Conservation (phyloP, 768 basidiomycete genomes). For the Coprinopsis strossmayeri region DNA sequence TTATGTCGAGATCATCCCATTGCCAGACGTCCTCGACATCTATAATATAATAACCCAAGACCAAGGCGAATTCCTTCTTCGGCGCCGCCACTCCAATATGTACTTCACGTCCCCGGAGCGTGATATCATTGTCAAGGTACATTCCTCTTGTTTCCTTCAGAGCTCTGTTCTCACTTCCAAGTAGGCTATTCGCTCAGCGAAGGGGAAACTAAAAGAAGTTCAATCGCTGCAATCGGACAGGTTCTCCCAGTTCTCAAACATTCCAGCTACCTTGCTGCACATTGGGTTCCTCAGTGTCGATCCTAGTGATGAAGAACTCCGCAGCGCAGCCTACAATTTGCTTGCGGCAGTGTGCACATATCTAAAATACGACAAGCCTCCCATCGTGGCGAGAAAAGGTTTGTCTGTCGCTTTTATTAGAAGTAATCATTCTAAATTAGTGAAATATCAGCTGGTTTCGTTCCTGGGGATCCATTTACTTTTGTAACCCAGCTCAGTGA, state of each 20-base stretch:
- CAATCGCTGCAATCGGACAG: conserved; percentile 51
- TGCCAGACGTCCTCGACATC: conserved; percentile 81
- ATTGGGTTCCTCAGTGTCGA: conserved; percentile 78
- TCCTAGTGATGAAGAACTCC: conserved; percentile 67
- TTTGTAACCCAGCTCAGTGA: conserved; percentile 67
- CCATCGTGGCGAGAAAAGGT: conserved; percentile 69
- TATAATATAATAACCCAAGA: conserved; percentile 77
- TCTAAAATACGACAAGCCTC: conserved; percentile 69
- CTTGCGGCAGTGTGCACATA: conserved; percentile 71
- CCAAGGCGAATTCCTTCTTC: conserved; percentile 71
- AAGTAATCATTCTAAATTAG: neutral
- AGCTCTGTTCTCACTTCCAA: conserved; percentile 3
- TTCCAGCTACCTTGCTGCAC: conserved; percentile 82
- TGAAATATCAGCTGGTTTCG: conserved; percentile 48
- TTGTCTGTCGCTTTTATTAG: neutral
- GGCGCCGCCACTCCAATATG: conserved; percentile 63
- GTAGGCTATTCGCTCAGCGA: conserved; percentile 71
- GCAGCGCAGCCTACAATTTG: conserved; percentile 73
- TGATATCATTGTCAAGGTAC: conserved; percentile 71
- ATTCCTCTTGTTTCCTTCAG: neutral
- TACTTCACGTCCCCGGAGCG: conserved; percentile 70
- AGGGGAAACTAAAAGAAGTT: conserved; percentile 57
- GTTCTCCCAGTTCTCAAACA: conserved; percentile 74
- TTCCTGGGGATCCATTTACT: conserved; percentile 58
- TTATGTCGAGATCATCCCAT: conserved; percentile 74